A percentile compares a stretch with the other conserved stretches of the same genome.
Evolutionary conservation across 1,284 basidiomycete species (phyloP).

Genomic region (Papiliotrema terrestris): DNA sequence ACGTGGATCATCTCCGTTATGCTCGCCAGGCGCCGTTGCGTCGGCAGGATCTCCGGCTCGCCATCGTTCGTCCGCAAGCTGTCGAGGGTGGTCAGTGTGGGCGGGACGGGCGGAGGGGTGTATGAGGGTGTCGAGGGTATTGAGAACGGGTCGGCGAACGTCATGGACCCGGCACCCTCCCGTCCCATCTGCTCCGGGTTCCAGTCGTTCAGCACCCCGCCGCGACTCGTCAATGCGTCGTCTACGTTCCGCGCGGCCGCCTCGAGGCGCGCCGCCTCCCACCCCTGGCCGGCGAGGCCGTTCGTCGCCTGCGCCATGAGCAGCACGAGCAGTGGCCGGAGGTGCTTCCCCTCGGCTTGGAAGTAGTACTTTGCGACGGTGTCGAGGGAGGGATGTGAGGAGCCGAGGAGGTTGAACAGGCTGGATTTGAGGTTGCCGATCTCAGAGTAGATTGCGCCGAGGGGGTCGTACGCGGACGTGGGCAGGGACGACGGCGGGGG

Average conservation of each 20-base stretch:
- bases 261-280: slow-evolving; percentile 25
- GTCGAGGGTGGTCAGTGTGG: neutral
- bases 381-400: slow-evolving; percentile 80
- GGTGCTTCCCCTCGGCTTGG: slow-evolving; percentile 73
- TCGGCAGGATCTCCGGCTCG: slow-evolving; percentile 60
- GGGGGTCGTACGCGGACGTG: slow-evolving; percentile 27
- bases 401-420: slow-evolving; percentile 76
- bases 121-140: slow-evolving; percentile 19
- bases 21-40: slow-evolving; percentile 87
- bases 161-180: slow-evolving; percentile 27
- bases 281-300: slow-evolving; percentile 56
- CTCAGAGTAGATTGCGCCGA: slow-evolving; percentile 61
- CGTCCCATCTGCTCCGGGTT: slow-evolving; percentile 46
- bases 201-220: slow-evolving; percentile 50
- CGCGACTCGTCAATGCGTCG: slow-evolving; percentile 41
- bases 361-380: slow-evolving; percentile 93
- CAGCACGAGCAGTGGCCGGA: slow-evolving; percentile 85
- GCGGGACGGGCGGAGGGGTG: slow-evolving; percentile 3
- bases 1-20: slow-evolving; percentile 99
- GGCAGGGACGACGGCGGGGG: slow-evolving; percentile 16
- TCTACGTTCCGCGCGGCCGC: slow-evolving; percentile 32
- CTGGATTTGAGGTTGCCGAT: slow-evolving; percentile 70
- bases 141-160: slow-evolving; percentile 42
- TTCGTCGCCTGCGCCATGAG: slow-evolving; percentile 91
- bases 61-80: neutral